phyloP scores from a whole-genome alignment of 768 basidiomycete genomes.

The Neoboletus magnificus region DNA sequence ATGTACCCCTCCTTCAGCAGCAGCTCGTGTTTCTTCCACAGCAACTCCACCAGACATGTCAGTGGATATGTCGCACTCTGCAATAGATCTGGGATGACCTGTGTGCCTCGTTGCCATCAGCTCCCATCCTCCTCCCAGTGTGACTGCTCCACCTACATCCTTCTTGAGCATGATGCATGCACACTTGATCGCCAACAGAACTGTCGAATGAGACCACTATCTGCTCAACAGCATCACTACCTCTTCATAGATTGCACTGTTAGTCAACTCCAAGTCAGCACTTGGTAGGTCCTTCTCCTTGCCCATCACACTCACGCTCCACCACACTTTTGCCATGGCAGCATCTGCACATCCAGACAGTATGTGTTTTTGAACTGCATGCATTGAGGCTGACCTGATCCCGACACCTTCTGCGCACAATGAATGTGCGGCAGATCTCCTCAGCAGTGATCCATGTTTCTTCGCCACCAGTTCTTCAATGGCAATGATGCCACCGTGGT shows the following conservation, averaged over 20 bases:
- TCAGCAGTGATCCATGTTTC: neutral
- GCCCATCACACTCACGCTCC: too few species aligned
- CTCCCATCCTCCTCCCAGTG: too few species aligned
- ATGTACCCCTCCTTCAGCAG: neutral
- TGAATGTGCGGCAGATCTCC: neutral
- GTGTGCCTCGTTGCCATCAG: too few species aligned
- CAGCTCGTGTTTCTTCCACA: slow-evolving; percentile 3
- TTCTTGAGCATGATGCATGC: accelerated
- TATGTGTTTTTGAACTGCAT: neutral
- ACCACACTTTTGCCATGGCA: neutral
- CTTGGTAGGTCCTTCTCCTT: too few species aligned
- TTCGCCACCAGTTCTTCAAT: neutral
- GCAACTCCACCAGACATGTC: neutral
- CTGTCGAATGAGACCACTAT: neutral
- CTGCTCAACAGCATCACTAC: neutral
- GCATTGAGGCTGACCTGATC: neutral
- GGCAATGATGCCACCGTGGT: too few species aligned
- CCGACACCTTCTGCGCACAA: neutral
- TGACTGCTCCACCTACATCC: neutral
- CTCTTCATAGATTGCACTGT: neutral
- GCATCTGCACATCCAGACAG: neutral
- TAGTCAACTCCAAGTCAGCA: too few species aligned
- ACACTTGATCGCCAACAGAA: neutral
- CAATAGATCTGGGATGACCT: neutral
- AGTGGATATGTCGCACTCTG: neutral